Evolutionary conservation across 1,284 basidiomycete species (phyloP), one percentile per base, ranked within the genome.

Genomic region (Sporisorium reilianum): DNA sequence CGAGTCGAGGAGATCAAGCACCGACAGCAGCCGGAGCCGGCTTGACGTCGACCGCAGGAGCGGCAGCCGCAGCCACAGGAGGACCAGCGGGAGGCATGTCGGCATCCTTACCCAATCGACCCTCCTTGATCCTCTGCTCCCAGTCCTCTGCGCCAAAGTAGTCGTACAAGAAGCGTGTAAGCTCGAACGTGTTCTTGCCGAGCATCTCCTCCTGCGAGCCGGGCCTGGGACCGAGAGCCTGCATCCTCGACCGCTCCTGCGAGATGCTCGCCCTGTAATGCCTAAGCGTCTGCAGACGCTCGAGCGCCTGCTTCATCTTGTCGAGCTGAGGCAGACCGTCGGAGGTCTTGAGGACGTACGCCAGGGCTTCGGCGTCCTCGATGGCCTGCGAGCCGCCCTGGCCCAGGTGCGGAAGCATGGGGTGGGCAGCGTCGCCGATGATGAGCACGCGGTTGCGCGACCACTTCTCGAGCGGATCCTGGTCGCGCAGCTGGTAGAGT

Each of bases 31-130:
- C 50, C 9, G 50, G 36, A 25, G 23, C 11, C 11, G 23, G 3
- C 46, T 30, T 49, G 28, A 32, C 18, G 10, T 28, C 22, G n/a
- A 12, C 23, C 50, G 36, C 7, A 40, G 34, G 3, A 7, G 12
- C 34, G 12, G 34, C 34, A 10, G 8, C 34, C 12, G 3, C 14
- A 34, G 34, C 45, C 14, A 23, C 38, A 40, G 38, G 38, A 14
- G 38, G 11, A 40, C n/a, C 45, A 46, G 44, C 44, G 14, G 14
- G 23, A 12, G 38, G 51, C 18, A 20, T 26, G 5, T 42, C 52
- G n/a, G 40, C 26, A 5, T 30, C 26, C 41, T 50, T 34, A 10
- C 56, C 56, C 1, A 23, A 89, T 93, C 72, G 93, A 92, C 55
- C 92, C 92, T 87, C 73, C 70, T 61, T 36, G 66, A 70, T 55